Conservation (phyloP, 192 early-diverging fungal genomes). For the Entomortierella lignicola region DNA sequence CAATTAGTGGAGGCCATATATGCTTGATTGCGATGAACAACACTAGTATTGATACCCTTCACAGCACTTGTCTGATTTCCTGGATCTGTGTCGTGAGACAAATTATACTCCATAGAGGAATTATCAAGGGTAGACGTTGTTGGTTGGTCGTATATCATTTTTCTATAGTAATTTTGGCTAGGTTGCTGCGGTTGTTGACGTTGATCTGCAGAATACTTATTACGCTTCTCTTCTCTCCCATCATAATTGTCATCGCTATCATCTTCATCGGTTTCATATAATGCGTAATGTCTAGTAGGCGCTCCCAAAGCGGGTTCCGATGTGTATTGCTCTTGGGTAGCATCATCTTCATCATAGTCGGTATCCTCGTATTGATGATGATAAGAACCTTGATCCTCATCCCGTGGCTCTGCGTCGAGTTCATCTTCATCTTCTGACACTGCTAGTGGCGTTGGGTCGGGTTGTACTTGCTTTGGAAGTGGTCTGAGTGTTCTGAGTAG, state of each 20-base stretch:
- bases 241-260: slow-evolving; percentile 17
- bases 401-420: not conserved
- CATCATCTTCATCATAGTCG: slow-evolving; percentile 1
- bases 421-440: slow-evolving; percentile 24
- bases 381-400: not conserved
- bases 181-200: not conserved
- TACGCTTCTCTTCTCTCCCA: not conserved
- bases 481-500: slow-evolving; percentile 10
- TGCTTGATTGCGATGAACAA: not conserved
- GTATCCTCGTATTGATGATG: not conserved
- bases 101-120: no score
- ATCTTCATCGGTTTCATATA: slow-evolving; percentile 26
- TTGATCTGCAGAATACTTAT: not conserved
- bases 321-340: not conserved
- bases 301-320: not conserved
- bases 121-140: not conserved
- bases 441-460: not conserved
- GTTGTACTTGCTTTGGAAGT: slow-evolving; percentile 2
- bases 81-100: no score
- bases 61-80: not conserved
- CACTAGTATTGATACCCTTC: not conserved
- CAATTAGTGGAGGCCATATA: no score
- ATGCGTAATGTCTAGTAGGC: slow-evolving; percentile 13
- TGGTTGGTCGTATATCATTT: not conserved
- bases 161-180: not conserved